Evolutionary conservation across 345 rosid genomes (phyloP).

Genomic region (Eucalyptus victrix): DNA sequence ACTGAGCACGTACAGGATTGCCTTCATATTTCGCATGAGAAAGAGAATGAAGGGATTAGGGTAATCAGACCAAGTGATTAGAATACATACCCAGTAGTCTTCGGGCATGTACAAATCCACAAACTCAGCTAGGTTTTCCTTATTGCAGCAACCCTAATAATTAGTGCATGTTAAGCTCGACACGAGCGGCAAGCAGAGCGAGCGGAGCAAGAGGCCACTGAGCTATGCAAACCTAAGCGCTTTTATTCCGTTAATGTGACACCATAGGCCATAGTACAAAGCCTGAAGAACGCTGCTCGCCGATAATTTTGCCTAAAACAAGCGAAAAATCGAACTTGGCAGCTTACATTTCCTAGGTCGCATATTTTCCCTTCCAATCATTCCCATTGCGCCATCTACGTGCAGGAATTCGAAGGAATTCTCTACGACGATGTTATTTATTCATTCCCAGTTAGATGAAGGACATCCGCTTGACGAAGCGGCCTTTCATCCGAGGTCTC

Average conservation of each 20-base stretch:
- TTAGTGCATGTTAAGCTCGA: not conserved
- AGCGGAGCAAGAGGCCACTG: not conserved
- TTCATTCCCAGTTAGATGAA: not conserved
- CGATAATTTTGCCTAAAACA: not conserved
- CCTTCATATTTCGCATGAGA: not conserved
- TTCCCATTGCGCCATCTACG: not conserved
- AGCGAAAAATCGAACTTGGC: not conserved
- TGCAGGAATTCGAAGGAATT: not conserved
- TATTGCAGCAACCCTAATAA: not conserved
- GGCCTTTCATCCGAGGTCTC: slow-evolving; percentile 95
- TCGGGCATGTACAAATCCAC: not conserved
- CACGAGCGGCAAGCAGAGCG: not conserved
- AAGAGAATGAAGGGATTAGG: not conserved
- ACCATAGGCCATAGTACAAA: not conserved
- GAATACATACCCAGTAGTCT: not conserved
- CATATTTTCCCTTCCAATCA: not conserved
- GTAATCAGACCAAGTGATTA: not conserved
- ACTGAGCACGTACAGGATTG: not conserved
- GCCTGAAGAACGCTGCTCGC: not conserved
- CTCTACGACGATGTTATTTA: not conserved
- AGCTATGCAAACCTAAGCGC: not conserved
- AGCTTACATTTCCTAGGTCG: not conserved
- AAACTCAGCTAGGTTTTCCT: not conserved
- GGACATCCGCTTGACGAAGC: slow-evolving; percentile 69
- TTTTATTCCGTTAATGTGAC: not conserved